A percentile compares a stretch with the other conserved stretches of the same genome.
Evolutionary conservation across 2,329 filamentous ascomycete genomes (phyloP).

Genomic region (Eutypa lata): DNA sequence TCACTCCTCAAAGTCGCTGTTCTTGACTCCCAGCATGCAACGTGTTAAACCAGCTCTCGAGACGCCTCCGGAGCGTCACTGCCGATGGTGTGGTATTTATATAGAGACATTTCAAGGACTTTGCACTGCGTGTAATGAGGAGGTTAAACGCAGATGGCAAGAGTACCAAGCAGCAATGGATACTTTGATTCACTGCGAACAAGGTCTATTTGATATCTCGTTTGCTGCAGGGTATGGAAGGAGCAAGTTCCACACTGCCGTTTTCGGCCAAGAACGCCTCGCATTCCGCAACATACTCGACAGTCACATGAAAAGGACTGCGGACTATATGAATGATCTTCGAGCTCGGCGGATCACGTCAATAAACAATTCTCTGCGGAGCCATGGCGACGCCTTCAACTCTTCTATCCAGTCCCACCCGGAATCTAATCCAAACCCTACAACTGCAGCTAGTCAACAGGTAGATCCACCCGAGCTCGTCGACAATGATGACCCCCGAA

Average conservation of each 20-base stretch:
- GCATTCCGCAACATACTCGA: background rate
- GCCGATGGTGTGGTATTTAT: background rate
- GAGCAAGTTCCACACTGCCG: background rate
- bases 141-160: background rate
- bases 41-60: background rate
- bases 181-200: background rate
- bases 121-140: background rate
- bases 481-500: background rate
- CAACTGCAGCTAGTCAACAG: background rate
- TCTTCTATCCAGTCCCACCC: background rate
- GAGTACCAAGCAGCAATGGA: background rate
- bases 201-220: background rate
- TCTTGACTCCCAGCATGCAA: background rate
- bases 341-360: background rate
- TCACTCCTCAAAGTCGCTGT: too few relatives aligned
- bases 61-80: background rate
- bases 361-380: background rate
- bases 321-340: background rate
- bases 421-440: background rate
- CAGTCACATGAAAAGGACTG: background rate
- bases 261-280: background rate
- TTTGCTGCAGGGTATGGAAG: background rate
- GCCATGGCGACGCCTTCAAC: background rate
- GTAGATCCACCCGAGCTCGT: background rate
- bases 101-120: background rate